Evolutionary conservation across 176 grass and related monocot species (phyloP).

Genomic region (Hsuehochloa calcarea): DNA sequence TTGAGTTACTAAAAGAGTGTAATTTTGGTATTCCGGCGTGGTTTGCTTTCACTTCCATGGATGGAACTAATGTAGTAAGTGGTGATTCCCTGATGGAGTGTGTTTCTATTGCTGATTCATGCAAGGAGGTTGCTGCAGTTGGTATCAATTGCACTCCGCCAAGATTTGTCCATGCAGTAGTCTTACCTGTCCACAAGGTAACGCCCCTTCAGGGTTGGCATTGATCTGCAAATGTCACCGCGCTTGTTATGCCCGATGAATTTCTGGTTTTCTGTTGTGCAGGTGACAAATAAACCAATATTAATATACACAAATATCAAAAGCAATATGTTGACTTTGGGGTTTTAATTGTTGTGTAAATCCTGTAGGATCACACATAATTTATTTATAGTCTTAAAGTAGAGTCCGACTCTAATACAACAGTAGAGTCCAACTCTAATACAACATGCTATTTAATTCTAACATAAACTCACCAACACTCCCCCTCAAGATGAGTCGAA

Average conservation of each 20-base stretch:
- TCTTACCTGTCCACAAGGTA: slow-evolving; percentile 74
- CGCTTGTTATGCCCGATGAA: not conserved
- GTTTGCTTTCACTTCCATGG: slow-evolving; percentile 94
- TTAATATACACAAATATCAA: too few relatives aligned
- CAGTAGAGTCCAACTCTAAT: too few relatives aligned
- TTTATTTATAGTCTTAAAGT: too few relatives aligned
- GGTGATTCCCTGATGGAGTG: slow-evolving; percentile 75
- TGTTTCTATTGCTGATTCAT: slow-evolving; percentile 65
- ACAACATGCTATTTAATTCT: too few relatives aligned
- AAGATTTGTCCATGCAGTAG: slow-evolving; percentile 77
- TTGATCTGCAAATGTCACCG: slow-evolving; percentile 6
- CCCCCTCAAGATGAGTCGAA: too few relatives aligned
- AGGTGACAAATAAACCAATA: slow-evolving; percentile 65
- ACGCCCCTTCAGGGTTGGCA: not conserved
- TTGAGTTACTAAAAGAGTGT: slow-evolving; percentile 69
- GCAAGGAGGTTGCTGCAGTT: slow-evolving; percentile 59
- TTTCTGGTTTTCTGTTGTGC: slow-evolving; percentile 20
- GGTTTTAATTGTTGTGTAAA: too few relatives aligned
- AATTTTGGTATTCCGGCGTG: slow-evolving; percentile 71
- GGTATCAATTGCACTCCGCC: slow-evolving; percentile 96
- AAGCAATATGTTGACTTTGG: too few relatives aligned
- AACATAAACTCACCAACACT: too few relatives aligned
- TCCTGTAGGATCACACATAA: too few relatives aligned
- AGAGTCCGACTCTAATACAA: too few relatives aligned
- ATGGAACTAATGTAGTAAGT: slow-evolving; percentile 69